Conservation (phyloP, 306 rosid genomes). For the Inga oerstediana region DNA sequence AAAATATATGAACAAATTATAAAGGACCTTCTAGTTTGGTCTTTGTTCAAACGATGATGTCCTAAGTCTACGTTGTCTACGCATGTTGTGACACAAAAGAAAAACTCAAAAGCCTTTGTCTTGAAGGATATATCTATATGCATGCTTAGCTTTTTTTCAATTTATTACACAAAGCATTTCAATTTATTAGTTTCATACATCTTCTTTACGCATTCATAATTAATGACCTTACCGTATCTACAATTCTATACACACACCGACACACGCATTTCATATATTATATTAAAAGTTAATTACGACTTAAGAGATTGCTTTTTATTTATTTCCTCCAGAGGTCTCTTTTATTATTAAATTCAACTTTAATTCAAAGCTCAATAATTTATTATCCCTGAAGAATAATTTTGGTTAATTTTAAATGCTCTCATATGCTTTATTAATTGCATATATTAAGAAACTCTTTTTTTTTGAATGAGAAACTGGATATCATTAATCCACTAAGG, state of each 20-base stretch:
- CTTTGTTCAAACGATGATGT: background rate
- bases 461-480: no score
- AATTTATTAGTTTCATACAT: background rate
- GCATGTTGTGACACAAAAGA: background rate
- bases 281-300: background rate
- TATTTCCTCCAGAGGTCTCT: background rate
- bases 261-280: background rate
- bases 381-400: background rate
- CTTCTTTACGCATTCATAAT: conserved; percentile 4
- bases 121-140: background rate
- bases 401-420: background rate
- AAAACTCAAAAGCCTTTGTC: background rate
- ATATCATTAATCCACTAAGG: no score
- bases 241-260: background rate
- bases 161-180: background rate
- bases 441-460: no score
- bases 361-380: background rate
- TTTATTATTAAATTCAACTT: background rate
- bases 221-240: background rate
- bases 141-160: background rate
- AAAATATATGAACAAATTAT: background rate
- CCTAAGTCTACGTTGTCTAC: background rate
- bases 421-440: no score
- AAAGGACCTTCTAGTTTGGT: background rate
- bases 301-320: background rate